phyloP scores from a whole-genome alignment of 2,329 filamentous ascomycete genomes.

The Fusarium napiforme region DNA sequence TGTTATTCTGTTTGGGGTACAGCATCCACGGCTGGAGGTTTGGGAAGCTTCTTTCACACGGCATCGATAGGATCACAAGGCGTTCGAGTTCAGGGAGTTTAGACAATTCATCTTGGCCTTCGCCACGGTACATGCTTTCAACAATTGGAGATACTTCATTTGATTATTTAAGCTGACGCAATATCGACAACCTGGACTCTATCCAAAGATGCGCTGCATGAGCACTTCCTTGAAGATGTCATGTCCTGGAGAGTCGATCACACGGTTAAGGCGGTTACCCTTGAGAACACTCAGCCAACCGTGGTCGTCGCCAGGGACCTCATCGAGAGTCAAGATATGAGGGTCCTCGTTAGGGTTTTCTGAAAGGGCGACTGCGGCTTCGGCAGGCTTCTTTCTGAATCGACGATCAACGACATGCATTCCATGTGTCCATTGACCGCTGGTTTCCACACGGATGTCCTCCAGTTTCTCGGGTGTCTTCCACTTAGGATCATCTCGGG shows the following conservation, averaged over 20 bases:
- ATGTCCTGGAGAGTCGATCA: conserved; percentile 75
- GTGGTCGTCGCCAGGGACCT: conserved; percentile 75
- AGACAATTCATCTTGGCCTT: conserved; percentile 41
- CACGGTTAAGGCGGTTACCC: conserved; percentile 84
- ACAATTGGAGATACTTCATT: conserved; percentile 17
- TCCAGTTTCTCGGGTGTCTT: conserved; percentile 68
- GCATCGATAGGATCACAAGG: conserved; percentile 35
- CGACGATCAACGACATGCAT: conserved; percentile 88
- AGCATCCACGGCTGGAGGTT: conserved; percentile 29
- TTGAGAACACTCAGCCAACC: conserved; percentile 79
- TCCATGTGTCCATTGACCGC: conserved; percentile 93
- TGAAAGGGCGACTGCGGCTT: conserved; percentile 53
- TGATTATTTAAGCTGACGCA: conserved; percentile 33
- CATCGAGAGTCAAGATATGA: conserved; percentile 54
- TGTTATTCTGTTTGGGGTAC: conserved; percentile 35
- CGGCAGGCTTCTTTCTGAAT: conserved; percentile 63
- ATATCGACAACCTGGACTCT: neutral
- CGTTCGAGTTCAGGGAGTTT: conserved; percentile 46
- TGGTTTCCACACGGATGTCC: conserved; percentile 89
- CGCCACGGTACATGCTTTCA: conserved; percentile 30
- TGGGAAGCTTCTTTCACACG: conserved; percentile 12
- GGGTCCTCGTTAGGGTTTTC: conserved; percentile 55
- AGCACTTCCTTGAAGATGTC: conserved; percentile 73
- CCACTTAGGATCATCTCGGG: conserved; percentile 68
- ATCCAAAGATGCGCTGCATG: conserved; percentile 72